Conservation (phyloP, 2,329 filamentous ascomycete species). For the Clonostachys rosea region DNA sequence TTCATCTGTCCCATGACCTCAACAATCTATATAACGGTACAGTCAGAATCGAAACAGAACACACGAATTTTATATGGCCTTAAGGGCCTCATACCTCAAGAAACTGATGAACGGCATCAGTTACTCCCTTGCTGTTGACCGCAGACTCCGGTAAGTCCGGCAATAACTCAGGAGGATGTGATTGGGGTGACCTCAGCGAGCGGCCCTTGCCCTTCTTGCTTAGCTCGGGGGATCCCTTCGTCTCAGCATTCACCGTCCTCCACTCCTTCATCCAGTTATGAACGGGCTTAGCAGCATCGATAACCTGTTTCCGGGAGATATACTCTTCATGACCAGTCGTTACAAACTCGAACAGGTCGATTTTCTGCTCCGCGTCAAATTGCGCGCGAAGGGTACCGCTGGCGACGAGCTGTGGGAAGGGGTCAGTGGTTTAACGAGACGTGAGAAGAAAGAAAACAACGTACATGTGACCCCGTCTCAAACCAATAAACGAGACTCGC, state of each 20-base stretch:
- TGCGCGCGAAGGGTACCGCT: slow-evolving; percentile 73
- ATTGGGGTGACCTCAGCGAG: slow-evolving; percentile 53
- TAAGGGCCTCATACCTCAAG: slow-evolving; percentile 47
- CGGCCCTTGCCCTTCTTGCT: slow-evolving; percentile 61
- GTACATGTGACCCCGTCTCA: slow-evolving; percentile 74
- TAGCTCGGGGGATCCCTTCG: slow-evolving; percentile 60
- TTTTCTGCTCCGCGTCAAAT: slow-evolving; percentile 74
- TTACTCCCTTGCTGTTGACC: slow-evolving; percentile 56
- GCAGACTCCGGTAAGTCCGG: slow-evolving; percentile 55
- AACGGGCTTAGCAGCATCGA: slow-evolving; percentile 55
- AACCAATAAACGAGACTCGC: slow-evolving; percentile 89
- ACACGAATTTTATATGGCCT: not conserved
- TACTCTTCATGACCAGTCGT: slow-evolving; percentile 78
- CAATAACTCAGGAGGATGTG: slow-evolving; percentile 50
- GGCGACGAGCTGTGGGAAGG: slow-evolving; percentile 59
- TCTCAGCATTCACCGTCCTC: slow-evolving; percentile 53
- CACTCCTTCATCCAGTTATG: slow-evolving; percentile 65
- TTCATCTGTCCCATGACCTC: slow-evolving; percentile 66
- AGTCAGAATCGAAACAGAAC: not conserved
- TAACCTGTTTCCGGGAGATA: slow-evolving; percentile 63
- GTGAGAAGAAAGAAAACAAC: slow-evolving; percentile 17
- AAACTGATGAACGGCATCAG: slow-evolving; percentile 57
- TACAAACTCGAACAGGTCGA: slow-evolving; percentile 81
- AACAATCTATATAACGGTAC: slow-evolving; percentile 42
- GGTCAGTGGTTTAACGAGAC: slow-evolving; percentile 14